These are phyloP conservation scores for Limtongia smithiae DNA, from an alignment of 805 yeast genomes.

Conservation along the genomic window DNA sequence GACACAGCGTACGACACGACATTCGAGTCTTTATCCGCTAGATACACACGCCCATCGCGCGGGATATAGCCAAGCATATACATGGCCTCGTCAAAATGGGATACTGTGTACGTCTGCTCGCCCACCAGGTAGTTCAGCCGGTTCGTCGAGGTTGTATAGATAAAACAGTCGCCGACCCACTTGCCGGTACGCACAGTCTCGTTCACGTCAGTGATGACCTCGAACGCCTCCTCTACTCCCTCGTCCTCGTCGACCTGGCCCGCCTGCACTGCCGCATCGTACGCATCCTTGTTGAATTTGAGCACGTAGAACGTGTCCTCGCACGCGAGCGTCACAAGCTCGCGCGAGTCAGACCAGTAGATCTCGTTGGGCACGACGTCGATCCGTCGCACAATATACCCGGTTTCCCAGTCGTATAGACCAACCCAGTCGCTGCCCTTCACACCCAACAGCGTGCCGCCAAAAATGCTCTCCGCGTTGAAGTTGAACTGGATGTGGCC, in stretches of 20 bases:
- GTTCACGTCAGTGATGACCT: conserved; percentile 73
- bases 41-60: conserved; percentile 82
- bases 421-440: conserved; percentile 71
- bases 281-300: conserved; percentile 64
- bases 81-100: conserved; percentile 85
- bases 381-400: conserved; percentile 77
- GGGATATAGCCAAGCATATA: conserved; percentile 86
- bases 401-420: conserved; percentile 92
- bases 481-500: conserved; percentile 63
- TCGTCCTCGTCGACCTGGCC: conserved; percentile 70
- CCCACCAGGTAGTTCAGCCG: conserved; percentile 94
- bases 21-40: conserved; percentile 85
- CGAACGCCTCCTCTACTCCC: conserved; percentile 84
- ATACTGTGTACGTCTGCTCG: conserved; percentile 84
- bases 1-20: conserved; percentile 79
- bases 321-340: conserved; percentile 70
- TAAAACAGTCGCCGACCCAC: conserved; percentile 97
- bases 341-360: conserved; percentile 92
- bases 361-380: conserved; percentile 79
- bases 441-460: conserved; percentile 86
- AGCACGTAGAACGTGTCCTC: conserved; percentile 74
- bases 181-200: conserved; percentile 84
- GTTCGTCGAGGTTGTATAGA: conserved; percentile 81
- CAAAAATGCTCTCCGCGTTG: conserved; percentile 73
- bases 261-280: conserved; percentile 56